These are phyloP conservation scores for Monilinia fructicola DNA, from an alignment of 2,329 filamentous ascomycete genomes.

Conservation along the genomic window DNA sequence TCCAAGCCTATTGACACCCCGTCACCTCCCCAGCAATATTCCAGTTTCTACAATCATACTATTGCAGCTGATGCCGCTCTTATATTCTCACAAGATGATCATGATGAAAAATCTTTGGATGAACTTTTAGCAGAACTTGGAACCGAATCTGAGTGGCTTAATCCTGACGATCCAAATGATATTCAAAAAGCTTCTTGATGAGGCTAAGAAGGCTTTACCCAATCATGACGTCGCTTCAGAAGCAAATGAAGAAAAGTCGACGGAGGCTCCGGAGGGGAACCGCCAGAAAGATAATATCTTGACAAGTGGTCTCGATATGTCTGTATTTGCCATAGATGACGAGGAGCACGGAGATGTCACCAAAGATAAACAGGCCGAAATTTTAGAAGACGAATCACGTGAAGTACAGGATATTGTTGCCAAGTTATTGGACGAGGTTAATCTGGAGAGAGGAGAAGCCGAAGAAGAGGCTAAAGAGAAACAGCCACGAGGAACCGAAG, in stretches of 20 bases:
- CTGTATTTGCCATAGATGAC: slow-evolving; percentile 44
- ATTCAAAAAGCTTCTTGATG: slow-evolving; percentile 36
- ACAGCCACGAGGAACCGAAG: too few species aligned
- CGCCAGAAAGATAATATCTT: slow-evolving; percentile 42
- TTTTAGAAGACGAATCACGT: slow-evolving; percentile 34
- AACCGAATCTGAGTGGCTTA: slow-evolving; percentile 36
- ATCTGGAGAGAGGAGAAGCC: slow-evolving; percentile 30
- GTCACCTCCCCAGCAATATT: slow-evolving; percentile 15
- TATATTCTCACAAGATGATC: slow-evolving; percentile 24
- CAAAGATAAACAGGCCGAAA: slow-evolving; percentile 42
- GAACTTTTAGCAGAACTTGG: slow-evolving; percentile 38
- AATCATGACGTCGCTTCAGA: slow-evolving; percentile 9
- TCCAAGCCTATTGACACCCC: slow-evolving; percentile 8
- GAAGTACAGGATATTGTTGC: slow-evolving; percentile 39
- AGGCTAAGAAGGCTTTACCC: slow-evolving; percentile 34
- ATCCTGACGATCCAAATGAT: slow-evolving; percentile 38
- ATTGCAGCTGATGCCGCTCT: slow-evolving; percentile 16
- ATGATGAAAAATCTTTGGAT: slow-evolving; percentile 38
- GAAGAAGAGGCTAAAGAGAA: slow-evolving; percentile 20
- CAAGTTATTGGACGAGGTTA: slow-evolving; percentile 38
- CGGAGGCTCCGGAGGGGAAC: neutral
- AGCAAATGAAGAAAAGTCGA: neutral
- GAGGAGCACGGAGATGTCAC: slow-evolving; percentile 45
- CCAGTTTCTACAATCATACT: neutral
- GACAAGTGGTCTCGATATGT: slow-evolving; percentile 38